Evolutionary conservation across 1,284 basidiomycete genomes (phyloP).

Genomic region (Marasmius sp.): DNA sequence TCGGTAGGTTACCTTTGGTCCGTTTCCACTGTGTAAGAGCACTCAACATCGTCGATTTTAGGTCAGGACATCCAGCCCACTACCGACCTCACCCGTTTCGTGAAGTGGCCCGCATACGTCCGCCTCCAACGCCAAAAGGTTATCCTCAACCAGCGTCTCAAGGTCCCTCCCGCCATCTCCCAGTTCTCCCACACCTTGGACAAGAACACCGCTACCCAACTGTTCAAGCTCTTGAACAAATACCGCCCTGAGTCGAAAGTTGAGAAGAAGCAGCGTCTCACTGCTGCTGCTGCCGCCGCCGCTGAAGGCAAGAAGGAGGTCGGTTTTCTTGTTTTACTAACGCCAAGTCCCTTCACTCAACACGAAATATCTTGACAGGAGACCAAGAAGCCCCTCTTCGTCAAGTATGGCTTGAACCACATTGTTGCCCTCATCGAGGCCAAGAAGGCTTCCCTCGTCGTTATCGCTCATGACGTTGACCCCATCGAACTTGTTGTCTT

Average conservation of each 20-base stretch:
- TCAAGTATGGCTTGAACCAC: conserved; percentile 98
- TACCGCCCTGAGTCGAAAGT: conserved; percentile 92
- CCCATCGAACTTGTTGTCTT: conserved; percentile 98
- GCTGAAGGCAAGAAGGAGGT: conserved; percentile 70
- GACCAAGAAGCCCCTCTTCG: conserved; percentile 91
- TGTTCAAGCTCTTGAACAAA: conserved; percentile 99
- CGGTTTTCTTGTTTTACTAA: not conserved
- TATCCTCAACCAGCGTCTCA: conserved; percentile 97
- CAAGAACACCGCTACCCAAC: conserved; percentile 98
- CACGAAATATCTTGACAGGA: conserved; percentile 44
- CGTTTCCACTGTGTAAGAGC: not conserved
- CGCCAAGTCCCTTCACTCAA: conserved; percentile 4
- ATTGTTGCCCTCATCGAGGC: conserved; percentile 92
- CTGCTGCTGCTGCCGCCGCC: conserved; percentile 71
- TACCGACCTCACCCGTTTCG: conserved; percentile 94
- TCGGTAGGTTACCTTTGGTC: conserved; percentile 60
- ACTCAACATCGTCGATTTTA: conserved; percentile 28
- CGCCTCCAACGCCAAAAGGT: conserved; percentile 99
- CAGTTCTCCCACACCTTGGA: conserved; percentile 98
- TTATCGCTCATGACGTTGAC: conserved; percentile 98
- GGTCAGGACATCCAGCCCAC: conserved; percentile 94
- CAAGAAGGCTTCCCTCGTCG: conserved; percentile 96
- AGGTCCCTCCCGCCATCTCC: conserved; percentile 97
- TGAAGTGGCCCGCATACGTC: conserved; percentile 99
- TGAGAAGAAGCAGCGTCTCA: conserved; percentile 97